A percentile compares a stretch with the other conserved stretches of the same genome.
phyloP scores from a whole-genome alignment of 768 basidiomycete genomes.

The Nidularia sp. region DNA sequence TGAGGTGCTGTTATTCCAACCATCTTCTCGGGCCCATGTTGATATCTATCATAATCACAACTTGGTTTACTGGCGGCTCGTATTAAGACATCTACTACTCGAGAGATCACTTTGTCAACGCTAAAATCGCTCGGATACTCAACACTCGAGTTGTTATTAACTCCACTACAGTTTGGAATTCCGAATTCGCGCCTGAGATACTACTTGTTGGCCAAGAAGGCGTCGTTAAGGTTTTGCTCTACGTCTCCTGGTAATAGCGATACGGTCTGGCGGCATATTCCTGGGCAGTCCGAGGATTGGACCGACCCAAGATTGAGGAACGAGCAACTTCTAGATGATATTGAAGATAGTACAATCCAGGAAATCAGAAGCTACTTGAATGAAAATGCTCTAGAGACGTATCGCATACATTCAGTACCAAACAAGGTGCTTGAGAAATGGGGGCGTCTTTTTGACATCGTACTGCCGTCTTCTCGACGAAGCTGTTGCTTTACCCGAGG shows the following conservation, averaged over 20 bases:
- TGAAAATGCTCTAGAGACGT: too few relatives aligned
- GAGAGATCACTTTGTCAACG: constrained; percentile 46
- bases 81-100: constrained; percentile 60
- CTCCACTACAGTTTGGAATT: constrained; percentile 74
- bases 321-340: constrained; percentile 5
- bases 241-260: constrained; percentile 7
- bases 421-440: constrained; percentile 67
- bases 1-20: constrained; percentile 46
- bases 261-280: constrained; percentile 49
- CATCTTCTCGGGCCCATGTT: constrained; percentile 1
- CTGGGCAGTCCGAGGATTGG: constrained; percentile 36
- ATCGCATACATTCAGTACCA: constrained; percentile 29
- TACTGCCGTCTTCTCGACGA: constrained; percentile 53
- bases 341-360: too few relatives aligned
- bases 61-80: not conserved
- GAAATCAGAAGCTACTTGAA: too few relatives aligned
- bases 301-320: constrained; percentile 28
- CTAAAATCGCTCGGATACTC: constrained; percentile 54
- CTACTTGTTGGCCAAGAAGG: constrained; percentile 66
- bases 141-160: constrained; percentile 60
- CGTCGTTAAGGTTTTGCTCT: constrained; percentile 32
- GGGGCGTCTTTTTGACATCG: constrained; percentile 80
- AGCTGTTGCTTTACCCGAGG: constrained; percentile 84
- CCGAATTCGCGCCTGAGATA: constrained; percentile 83
- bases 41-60: not conserved